These are phyloP conservation scores for Mortierella sp. DNA, from an alignment of 371 early-diverging fungal species.

Conservation along the genomic window DNA sequence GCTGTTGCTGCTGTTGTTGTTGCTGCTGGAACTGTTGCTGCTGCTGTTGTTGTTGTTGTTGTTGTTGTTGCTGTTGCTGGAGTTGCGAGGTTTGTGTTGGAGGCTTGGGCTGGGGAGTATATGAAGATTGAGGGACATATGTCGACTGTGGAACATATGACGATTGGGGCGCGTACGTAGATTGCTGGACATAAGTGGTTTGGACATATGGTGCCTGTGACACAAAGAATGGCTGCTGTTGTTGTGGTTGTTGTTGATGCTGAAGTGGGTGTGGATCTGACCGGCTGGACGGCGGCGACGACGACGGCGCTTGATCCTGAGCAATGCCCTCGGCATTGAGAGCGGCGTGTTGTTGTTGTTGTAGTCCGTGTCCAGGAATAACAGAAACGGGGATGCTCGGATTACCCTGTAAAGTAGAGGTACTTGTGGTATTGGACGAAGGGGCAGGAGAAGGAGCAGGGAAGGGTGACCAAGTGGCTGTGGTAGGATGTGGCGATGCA, in stretches of 20 bases:
- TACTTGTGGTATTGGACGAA: neutral
- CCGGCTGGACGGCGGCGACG: neutral
- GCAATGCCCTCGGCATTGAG: neutral
- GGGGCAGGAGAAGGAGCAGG: neutral
- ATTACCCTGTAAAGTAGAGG: neutral
- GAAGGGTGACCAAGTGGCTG: neutral
- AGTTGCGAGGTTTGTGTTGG: slow-evolving; percentile 10
- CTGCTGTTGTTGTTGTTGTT: neutral
- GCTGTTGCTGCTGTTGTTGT: neutral
- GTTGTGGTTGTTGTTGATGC: neutral
- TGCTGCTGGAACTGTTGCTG: slow-evolving; percentile 2
- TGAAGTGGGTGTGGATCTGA: neutral
- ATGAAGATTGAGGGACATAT: neutral
- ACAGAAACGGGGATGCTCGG: neutral
- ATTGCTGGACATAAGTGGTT: slow-evolving; percentile 3
- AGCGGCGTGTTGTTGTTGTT: slow-evolving; percentile 8
- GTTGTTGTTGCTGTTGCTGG: neutral
- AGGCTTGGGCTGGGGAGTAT: slow-evolving; percentile 14
- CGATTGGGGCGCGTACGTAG: slow-evolving; percentile 18
- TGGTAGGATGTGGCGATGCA: slow-evolving; percentile 1
- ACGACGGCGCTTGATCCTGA: neutral
- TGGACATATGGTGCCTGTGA: slow-evolving; percentile 9
- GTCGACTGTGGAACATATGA: slow-evolving; percentile 14
- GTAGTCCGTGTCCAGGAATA: neutral
- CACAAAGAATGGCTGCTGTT: neutral